Evolutionary conservation across 176 grass and related monocot genomes (phyloP), one percentile per base, ranked within the genome.

Genomic region (Musa troglodytarum): DNA sequence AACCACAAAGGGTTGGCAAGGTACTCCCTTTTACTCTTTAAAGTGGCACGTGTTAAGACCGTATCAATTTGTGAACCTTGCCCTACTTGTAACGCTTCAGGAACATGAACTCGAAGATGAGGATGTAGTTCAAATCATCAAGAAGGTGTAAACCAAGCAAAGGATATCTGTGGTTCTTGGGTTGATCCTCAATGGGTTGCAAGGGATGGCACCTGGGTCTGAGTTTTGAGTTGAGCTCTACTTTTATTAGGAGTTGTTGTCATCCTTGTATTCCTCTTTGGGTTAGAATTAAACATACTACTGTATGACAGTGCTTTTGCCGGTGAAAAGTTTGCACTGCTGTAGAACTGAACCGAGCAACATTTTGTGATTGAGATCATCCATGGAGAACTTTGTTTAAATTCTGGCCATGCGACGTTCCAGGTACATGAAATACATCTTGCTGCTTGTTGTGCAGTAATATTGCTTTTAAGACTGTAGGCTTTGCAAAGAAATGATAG

Each of bases 41-140:
- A 16, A 16, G 14, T 55, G 28, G 10, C 53, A 8, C 16, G 3
- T 24, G 4, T 28, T 9, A 1, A 1, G 15, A 29, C 53, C 9
- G 7, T 56, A 50, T 50, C 1, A 20, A 1, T 25, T 28, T 56
- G 52, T 74, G 12, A 28, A 24, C 5, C 21, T 54, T 16, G 9
- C 8, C 1, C 22, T 54, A 28, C 10, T 13, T 56, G 34, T 17
- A 55, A 15, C 9, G 9, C 4, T 84, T 68, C 73, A 98, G 95
- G 90, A 98, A 57, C 95, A 99, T 71, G 95, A 94, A 78, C 95
- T 99, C 63, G 95, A 99, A 24, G 95, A 99, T 23, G 95, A 99
- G 76, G 95, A 99, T 58, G 95, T 99, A 66, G 88, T 94, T 76
- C 95, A 99, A 69, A 99, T 99, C 72, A 94, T 94, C 20, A 99